phyloP scores from a whole-genome alignment of 2,329 filamentous ascomycete genomes.

The Claviceps pazoutovae region DNA sequence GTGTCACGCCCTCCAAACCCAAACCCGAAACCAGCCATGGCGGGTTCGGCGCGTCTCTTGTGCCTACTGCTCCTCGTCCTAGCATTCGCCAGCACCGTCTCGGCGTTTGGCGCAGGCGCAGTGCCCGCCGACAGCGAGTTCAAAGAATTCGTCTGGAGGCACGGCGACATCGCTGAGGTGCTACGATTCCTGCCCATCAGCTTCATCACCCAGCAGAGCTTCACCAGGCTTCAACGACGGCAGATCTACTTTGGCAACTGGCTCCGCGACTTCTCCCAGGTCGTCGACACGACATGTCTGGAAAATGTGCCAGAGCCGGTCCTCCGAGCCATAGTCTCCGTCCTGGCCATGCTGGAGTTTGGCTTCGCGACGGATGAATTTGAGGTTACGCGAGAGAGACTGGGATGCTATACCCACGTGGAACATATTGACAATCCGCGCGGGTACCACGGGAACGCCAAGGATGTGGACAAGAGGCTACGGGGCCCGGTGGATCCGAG shows the following conservation, averaged over 20 bases:
- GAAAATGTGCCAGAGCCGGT: slow-evolving; percentile 16
- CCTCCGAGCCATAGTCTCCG: slow-evolving; percentile 16
- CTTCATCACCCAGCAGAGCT: slow-evolving; percentile 23
- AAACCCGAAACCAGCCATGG: not conserved
- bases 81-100: slow-evolving; percentile 15
- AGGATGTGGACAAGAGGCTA: slow-evolving; percentile 51
- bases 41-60: not conserved
- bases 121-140: slow-evolving; percentile 23
- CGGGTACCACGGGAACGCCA: slow-evolving; percentile 58
- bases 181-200: slow-evolving; percentile 22
- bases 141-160: slow-evolving; percentile 27
- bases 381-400: slow-evolving; percentile 61
- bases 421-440: slow-evolving; percentile 60
- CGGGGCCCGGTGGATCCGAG: slow-evolving; percentile 22
- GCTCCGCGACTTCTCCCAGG: slow-evolving; percentile 64
- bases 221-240: slow-evolving; percentile 24
- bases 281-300: slow-evolving; percentile 47
- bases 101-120: slow-evolving; percentile 25
- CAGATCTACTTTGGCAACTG: slow-evolving; percentile 23
- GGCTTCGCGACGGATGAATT: slow-evolving; percentile 67
- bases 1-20: not conserved
- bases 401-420: slow-evolving; percentile 66
- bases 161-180: slow-evolving; percentile 26
- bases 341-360: slow-evolving; percentile 19
- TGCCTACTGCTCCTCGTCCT: slow-evolving; percentile 12